Base-by-base conservation (phyloP, 2,329 filamentous ascomycete genomes). In the Penicillium sp. region DNA sequence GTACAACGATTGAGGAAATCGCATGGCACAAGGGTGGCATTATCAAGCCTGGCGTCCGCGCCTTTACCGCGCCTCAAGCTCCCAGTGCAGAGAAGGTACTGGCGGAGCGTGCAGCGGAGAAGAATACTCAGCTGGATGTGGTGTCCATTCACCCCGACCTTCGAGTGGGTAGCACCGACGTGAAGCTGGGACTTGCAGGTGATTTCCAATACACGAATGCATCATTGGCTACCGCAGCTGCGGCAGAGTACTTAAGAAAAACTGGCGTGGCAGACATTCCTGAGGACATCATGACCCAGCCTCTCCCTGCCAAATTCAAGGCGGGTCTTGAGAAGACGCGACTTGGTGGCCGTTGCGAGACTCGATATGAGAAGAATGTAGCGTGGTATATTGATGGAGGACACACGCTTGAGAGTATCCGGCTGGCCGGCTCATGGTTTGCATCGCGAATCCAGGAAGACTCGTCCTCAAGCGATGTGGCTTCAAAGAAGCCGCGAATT, bases 21-120 rank as follows among this genome's bases (percentile, higher is more conserved):
- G 88, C 92, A 3, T 96, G 92, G 93, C 91, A 96, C 72, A 97
- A 97, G 74, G 88, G 88, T 7, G 93, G 93, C 1, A 90, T 97
- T 45, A 88, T 96, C 72, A 96, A 96, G 73, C 51, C 75, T 1
- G 85, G 84, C 0, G 82, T 83, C 4, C 81, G 82, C 25, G 86
- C 83, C 2, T 90, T 90, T 59, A 88, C 88, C 0, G 83, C 83
- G 3, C 79, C 80, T 0, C 87, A 90, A 62, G 76, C 79, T 31
- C 74, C 79, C 3, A 74, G 75, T 21, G 86, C 86, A 1, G 75
- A 86, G 55, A 70, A 78, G 7, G 85, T 88, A 0, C 70, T 89
- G 21, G 71, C 73, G n/a, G 71, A 85, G 49, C 80, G 83, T 49
- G 85, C 85, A 9, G 70, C 70, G 7, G 83, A 84, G 45, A 81